These are phyloP conservation scores for Perilla frutescens DNA, from an alignment of 257 asterid species.

Conservation along the genomic window DNA sequence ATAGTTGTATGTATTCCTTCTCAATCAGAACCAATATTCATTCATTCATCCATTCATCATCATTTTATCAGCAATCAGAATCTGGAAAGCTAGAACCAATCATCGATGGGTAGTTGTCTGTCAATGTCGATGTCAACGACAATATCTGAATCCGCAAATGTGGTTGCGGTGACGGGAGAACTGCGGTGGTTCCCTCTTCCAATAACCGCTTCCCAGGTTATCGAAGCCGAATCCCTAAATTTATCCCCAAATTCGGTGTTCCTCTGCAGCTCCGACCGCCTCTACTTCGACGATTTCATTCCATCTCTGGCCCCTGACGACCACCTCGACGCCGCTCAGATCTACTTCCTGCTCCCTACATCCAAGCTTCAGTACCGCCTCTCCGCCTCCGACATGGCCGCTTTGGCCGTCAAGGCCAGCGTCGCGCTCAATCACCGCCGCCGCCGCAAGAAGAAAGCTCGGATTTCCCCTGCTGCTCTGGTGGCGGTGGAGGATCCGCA, in stretches of 20 bases:
- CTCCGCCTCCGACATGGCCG: conserved; percentile 77
- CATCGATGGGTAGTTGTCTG: conserved; percentile 54
- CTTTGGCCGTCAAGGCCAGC: conserved; percentile 81
- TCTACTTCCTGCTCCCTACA: conserved; percentile 62
- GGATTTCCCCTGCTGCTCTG: conserved; percentile 49
- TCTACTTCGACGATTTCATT: conserved; percentile 61
- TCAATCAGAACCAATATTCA: too few relatives aligned
- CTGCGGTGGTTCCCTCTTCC: conserved; percentile 54
- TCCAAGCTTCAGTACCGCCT: conserved; percentile 54
- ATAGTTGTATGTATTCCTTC: too few relatives aligned
- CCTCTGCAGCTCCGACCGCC: conserved; percentile 68
- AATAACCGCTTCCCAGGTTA: conserved; percentile 48
- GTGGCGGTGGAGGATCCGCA: conserved; percentile 29
- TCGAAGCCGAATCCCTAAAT: conserved; percentile 34
- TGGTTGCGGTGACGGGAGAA: conserved; percentile 54
- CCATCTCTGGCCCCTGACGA: conserved; percentile 47
- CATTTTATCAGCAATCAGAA: not conserved
- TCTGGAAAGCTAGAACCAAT: not conserved
- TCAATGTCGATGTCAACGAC: conserved; percentile 23
- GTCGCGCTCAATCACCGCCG: conserved; percentile 50
- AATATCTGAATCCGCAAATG: conserved; percentile 37
- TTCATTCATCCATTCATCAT: not conserved
- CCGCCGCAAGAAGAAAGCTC: conserved; percentile 40
- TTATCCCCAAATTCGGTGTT: conserved; percentile 37
- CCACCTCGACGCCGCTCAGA: conserved; percentile 57